Base-by-base conservation (phyloP, 2,329 filamentous ascomycete genomes). In the Trematosphaeria pertusa region DNA sequence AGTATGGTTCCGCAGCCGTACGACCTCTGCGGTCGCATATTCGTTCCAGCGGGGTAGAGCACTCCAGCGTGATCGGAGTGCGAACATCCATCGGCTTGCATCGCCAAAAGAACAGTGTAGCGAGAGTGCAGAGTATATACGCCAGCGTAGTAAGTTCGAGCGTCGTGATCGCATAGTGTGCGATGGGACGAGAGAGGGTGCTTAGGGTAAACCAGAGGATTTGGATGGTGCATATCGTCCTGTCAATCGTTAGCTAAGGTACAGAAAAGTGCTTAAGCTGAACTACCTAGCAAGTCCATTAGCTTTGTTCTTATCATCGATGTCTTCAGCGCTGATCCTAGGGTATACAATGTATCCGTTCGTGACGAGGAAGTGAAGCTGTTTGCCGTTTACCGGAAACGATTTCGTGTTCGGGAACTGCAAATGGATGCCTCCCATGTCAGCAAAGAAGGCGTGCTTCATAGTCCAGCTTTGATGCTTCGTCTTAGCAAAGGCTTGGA, bases 111-210 rank as follows among this genome's bases (percentile, higher is more conserved):
- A 65, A 64, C 43, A 71, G 69, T 2, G 68, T 69, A 2, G 64
- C 46, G 1, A 61, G 56, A 46, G 72, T 62, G 22, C 68, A 58
- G 17, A 67, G 62, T 19, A 73, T 64, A 35, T 71, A 73, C 31
- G 65, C 65, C 11, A 73, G 55, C 6, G 69, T 71, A 59, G 73
- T 72, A 4, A 67, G 58, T 38, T 73, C 72, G 3, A 73, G 58
- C n/a, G 63, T 66, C n/a, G 67, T 61, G 4, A 72, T 58, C 5
- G 67, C 64, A 26, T 72, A 58, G 5, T 53, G 17, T 46, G 71
- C 64, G 22, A 54, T 38, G 5, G 39, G 40, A 15, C 54, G 48
- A 12, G 43, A 42, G 17, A 57, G 15, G 10, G 28, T 42, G 30
- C 41, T 48, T 12, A 48, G 22, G 2, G 36, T 34, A 17, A 57